Evolutionary conservation across 164 flowering plant genomes (phyloP).

Genomic region (Santalum album): DNA sequence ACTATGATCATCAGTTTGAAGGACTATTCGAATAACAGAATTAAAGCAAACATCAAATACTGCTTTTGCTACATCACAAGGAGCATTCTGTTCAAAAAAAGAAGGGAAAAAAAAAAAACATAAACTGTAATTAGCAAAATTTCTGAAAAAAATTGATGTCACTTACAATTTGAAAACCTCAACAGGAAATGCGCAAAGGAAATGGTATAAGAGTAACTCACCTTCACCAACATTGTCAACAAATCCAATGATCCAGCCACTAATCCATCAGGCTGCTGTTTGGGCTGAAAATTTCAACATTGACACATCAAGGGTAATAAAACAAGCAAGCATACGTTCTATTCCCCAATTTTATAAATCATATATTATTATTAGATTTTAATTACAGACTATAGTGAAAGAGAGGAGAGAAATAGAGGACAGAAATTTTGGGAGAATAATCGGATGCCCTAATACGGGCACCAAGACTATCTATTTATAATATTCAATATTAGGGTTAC

Average conservation of each 20-base stretch:
- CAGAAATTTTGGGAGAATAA: too few relatives aligned
- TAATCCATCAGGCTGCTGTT: slow-evolving; percentile 76
- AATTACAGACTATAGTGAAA: too few relatives aligned
- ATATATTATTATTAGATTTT: too few relatives aligned
- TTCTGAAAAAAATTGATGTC: neutral
- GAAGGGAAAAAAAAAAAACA: too few relatives aligned
- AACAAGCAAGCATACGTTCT: too few relatives aligned
- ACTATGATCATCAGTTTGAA: slow-evolving; percentile 79
- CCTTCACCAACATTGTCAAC: slow-evolving; percentile 87
- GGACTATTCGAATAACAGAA: slow-evolving; percentile 51
- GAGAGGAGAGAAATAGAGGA: too few relatives aligned
- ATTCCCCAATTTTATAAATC: too few relatives aligned
- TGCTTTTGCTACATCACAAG: slow-evolving; percentile 69
- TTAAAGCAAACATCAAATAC: slow-evolving; percentile 65
- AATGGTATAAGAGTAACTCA: slow-evolving; percentile 15
- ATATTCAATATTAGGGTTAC: too few relatives aligned
- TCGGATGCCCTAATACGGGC: too few relatives aligned
- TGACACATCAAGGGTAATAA: too few relatives aligned
- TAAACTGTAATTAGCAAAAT: slow-evolving; percentile 13
- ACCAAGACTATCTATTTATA: too few relatives aligned
- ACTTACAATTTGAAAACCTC: neutral
- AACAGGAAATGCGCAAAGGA: neutral
- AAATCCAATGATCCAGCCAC: slow-evolving; percentile 91
- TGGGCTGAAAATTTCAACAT: slow-evolving; percentile 59
- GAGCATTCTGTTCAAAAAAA: slow-evolving; percentile 65